Base-by-base conservation (phyloP, 2,329 filamentous ascomycete genomes). In the Calonectria pteridis region DNA sequence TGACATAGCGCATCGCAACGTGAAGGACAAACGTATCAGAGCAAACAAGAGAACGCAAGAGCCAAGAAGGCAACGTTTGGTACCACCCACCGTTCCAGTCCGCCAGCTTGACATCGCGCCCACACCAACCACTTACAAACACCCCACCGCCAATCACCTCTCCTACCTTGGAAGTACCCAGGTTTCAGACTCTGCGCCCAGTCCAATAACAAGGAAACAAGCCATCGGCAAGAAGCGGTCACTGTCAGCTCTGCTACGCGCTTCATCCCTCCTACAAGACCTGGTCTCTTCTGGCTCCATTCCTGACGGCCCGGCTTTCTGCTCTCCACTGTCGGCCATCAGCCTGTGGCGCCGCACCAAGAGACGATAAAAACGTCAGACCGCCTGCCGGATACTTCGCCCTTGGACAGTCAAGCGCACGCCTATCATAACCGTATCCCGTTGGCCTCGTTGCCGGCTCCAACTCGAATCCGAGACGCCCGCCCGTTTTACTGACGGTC, bases 351-450 rank as follows among this genome's bases (percentile, higher is more conserved):
- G 73, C 74, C 73, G 73, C 75, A 67, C 77, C 75, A 75, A 71
- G 73, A 76, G 67, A 75, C 76, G 77, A 79, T 72, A 78, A 79
- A 59, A 78, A 78, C 76, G 73, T 71, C 77, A 79, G 77, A 79
- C 77, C 77, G 77, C 77, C 77, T 78, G 67, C 75, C 66, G 23
- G 46, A 68, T 58, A 64, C 49, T 35, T 58, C 46, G 70, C 64
- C 43, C 29, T 70, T 73, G 69, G 64, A 58, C 64, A 49, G 73
- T 71, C 71, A 71, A 40, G 31, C 59, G 23, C 63, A 75, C 75
- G 75, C 73, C 64, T 65, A 69, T 55, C 76, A 71, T 73, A 67
- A 65, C 65, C 69, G 37, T 46, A 62, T 76, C 53, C 51, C 29
- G 64, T 79, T 75, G 67, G 70, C 46, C 73, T 75, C 70, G 73